A percentile compares a stretch with the other conserved stretches of the same genome.
These are phyloP conservation scores for Heliamphora ciliata DNA, from an alignment of 179 eudicot genomes.

Conservation along the genomic window DNA sequence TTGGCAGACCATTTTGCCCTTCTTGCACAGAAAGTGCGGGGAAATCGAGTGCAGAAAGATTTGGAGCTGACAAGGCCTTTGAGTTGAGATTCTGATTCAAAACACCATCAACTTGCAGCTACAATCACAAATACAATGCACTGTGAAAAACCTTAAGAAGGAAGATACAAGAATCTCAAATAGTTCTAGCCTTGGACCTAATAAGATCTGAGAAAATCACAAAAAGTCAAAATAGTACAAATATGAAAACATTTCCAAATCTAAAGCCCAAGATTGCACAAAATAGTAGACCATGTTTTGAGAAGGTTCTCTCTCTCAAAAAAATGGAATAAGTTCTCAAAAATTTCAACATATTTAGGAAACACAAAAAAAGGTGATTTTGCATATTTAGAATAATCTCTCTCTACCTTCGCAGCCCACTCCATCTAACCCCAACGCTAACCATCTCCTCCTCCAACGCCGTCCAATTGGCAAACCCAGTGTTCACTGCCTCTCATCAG, in stretches of 20 bases:
- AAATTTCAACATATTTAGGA: too few relatives aligned
- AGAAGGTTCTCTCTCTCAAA: too few relatives aligned
- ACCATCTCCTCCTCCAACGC: too few relatives aligned
- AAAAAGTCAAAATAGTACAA: background rate
- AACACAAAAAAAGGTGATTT: too few relatives aligned
- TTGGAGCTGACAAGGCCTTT: constrained; percentile 67
- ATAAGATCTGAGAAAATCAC: background rate
- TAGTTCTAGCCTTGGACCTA: background rate
- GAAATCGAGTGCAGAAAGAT: constrained; percentile 61
- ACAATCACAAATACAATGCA: constrained; percentile 24
- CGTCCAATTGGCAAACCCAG: too few relatives aligned
- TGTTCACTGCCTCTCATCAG: too few relatives aligned
- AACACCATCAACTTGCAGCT: constrained; percentile 87
- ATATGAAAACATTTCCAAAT: background rate
- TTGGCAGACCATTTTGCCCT: constrained; percentile 41
- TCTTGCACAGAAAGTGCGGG: constrained; percentile 64
- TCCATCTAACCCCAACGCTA: too few relatives aligned
- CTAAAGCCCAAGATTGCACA: background rate
- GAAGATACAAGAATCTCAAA: constrained; percentile 8
- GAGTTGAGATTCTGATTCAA: constrained; percentile 51
- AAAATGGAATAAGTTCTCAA: too few relatives aligned
- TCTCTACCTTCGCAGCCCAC: too few relatives aligned
- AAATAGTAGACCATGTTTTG: too few relatives aligned
- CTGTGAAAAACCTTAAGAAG: background rate
- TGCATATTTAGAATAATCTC: too few relatives aligned